These are phyloP conservation scores for Mycena maculata DNA, from an alignment of 768 basidiomycete genomes.

Conservation along the genomic window DNA sequence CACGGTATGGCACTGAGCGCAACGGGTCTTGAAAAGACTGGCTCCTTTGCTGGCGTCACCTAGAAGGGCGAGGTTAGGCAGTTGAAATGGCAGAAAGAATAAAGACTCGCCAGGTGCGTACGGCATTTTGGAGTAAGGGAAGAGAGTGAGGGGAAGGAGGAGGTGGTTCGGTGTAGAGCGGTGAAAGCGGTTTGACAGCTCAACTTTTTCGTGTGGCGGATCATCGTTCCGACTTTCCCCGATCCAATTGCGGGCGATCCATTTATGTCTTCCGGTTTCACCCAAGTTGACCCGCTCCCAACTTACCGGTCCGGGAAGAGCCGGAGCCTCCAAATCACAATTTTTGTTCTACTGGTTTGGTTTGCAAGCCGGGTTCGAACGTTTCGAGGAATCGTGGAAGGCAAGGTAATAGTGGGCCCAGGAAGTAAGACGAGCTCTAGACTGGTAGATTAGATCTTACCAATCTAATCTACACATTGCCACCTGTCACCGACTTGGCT, in stretches of 20 bases:
- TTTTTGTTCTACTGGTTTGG: no score
- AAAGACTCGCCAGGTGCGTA: slow-evolving; percentile 14
- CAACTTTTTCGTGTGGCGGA: slow-evolving; percentile 10
- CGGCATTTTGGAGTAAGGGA: slow-evolving; percentile 22
- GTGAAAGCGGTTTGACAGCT: background rate
- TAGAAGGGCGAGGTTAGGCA: slow-evolving; percentile 33
- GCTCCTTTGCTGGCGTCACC: slow-evolving; percentile 95
- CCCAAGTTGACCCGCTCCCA: no score
- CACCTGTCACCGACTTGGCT: no score
- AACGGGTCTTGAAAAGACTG: slow-evolving; percentile 95
- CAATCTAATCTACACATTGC: no score
- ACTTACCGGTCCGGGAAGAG: no score
- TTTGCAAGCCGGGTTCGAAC: no score
- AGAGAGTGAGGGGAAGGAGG: slow-evolving; percentile 1
- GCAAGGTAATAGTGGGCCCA: no score
- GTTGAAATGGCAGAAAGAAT: background rate
- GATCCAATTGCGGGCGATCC: slow-evolving; percentile 5
- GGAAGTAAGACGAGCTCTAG: no score
- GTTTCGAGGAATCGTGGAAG: no score
- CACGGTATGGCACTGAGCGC: slow-evolving; percentile 92
- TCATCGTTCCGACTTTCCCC: background rate
- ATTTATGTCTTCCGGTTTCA: no score
- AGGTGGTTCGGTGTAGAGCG: background rate
- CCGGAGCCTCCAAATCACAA: no score
- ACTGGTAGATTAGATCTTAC: no score